These are phyloP conservation scores for Oxyria digyna DNA, from an alignment of 148 eudicot species.

Conservation along the genomic window DNA sequence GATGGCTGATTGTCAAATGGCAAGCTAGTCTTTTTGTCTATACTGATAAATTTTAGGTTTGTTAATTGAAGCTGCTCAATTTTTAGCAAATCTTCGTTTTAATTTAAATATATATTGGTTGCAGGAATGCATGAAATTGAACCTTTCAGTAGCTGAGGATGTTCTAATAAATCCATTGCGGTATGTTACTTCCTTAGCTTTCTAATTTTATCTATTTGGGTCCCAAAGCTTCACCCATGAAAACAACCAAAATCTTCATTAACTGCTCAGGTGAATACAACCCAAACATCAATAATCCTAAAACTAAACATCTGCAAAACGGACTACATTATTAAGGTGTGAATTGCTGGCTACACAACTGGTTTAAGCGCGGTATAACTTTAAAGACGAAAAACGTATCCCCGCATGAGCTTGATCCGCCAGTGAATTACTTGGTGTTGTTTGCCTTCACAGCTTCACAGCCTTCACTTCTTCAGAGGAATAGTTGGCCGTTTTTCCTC, in stretches of 20 bases:
- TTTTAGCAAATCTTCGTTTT: not conserved
- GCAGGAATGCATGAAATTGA: conserved; percentile 10
- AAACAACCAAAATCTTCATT: not conserved
- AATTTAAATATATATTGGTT: conserved; percentile 6
- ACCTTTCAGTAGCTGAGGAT: conserved; percentile 11
- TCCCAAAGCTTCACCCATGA: not conserved
- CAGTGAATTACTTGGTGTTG: too few relatives aligned
- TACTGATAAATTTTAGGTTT: not conserved
- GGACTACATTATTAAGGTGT: not conserved
- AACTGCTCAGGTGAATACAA: not conserved
- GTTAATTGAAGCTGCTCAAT: not conserved
- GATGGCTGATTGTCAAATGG: not conserved
- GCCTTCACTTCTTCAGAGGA: too few relatives aligned
- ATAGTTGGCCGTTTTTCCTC: too few relatives aligned
- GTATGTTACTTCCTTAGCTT: conserved; percentile 8
- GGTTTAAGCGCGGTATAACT: too few relatives aligned
- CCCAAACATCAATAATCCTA: not conserved
- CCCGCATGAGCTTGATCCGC: too few relatives aligned
- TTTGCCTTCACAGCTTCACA: not conserved
- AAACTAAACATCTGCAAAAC: not conserved
- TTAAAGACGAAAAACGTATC: too few relatives aligned
- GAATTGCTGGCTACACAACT: not conserved
- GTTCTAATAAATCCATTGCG: conserved; percentile 4
- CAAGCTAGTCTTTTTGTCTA: not conserved
- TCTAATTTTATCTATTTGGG: not conserved